Percentiles rank a stretch among this genome's conserved stretches.
These are phyloP conservation scores for Tulasnella sp. DNA, from an alignment of 768 basidiomycete genomes.

Conservation along the genomic window DNA sequence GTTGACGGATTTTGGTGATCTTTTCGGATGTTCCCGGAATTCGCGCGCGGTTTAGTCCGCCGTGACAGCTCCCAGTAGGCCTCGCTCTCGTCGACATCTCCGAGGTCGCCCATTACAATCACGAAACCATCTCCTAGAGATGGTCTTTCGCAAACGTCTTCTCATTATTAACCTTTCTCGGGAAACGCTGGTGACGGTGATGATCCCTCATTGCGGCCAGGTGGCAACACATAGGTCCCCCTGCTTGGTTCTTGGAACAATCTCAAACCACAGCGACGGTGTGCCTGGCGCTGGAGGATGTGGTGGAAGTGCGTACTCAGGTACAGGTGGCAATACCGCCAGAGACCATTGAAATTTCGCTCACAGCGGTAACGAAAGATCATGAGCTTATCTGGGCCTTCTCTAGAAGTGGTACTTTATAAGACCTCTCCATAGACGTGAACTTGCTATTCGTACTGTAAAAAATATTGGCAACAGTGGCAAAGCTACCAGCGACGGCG, in stretches of 20 bases:
- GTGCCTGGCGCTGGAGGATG: slow-evolving; percentile 20
- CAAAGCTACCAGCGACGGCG: slow-evolving; percentile 4
- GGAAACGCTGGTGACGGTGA: slow-evolving; percentile 10
- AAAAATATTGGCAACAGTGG: slow-evolving; percentile 10
- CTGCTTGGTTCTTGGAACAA: background rate
- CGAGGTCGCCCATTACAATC: background rate
- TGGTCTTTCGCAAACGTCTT: background rate
- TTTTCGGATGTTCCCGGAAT: too few relatives aligned
- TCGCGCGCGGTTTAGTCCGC: too few relatives aligned
- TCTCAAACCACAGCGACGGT: background rate
- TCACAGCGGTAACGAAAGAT: slow-evolving; percentile 15
- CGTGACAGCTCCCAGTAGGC: too few relatives aligned
- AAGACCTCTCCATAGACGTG: too few relatives aligned
- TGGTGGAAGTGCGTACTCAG: slow-evolving; percentile 34
- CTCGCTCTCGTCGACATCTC: background rate
- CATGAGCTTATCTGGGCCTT: slow-evolving; percentile 9
- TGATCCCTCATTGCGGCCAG: background rate
- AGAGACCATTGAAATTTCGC: slow-evolving; percentile 12
- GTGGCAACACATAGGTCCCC: background rate
- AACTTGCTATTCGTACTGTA: background rate
- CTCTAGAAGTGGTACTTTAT: background rate
- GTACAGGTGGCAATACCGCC: slow-evolving; percentile 23
- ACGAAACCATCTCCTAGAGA: background rate
- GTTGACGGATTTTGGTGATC: too few relatives aligned
- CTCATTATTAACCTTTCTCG: background rate